Conservation (phyloP, 768 basidiomycete genomes). For the Wakefieldia striispora region DNA sequence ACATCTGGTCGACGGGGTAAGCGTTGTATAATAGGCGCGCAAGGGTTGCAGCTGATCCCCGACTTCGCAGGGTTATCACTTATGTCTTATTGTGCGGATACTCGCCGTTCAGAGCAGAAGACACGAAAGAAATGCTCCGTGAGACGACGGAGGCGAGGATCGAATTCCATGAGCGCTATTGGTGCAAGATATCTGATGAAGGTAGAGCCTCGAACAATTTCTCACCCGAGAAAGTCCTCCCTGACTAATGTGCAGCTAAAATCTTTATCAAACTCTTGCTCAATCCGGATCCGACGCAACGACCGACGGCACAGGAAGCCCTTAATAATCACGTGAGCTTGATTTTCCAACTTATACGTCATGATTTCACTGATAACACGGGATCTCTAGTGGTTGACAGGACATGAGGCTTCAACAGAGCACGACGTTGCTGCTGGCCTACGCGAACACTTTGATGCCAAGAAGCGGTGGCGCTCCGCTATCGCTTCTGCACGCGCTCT, state of each 20-base stretch:
- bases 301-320: slow-evolving; percentile 76
- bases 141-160: slow-evolving; percentile 86
- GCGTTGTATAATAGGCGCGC: slow-evolving; percentile 19
- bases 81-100: slow-evolving; percentile 96
- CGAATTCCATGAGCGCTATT: slow-evolving; percentile 92
- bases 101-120: slow-evolving; percentile 88
- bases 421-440: slow-evolving; percentile 73
- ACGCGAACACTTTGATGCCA: slow-evolving; percentile 79
- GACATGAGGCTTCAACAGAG: slow-evolving; percentile 60
- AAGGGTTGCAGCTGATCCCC: neutral
- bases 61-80: slow-evolving; percentile 71
- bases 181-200: slow-evolving; percentile 82
- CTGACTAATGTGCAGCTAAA: slow-evolving; percentile 56
- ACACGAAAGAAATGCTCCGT: slow-evolving; percentile 66
- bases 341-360: neutral
- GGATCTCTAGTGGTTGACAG: slow-evolving; percentile 65
- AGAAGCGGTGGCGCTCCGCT: slow-evolving; percentile 69
- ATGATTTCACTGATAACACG: neutral
- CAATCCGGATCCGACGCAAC: slow-evolving; percentile 62
- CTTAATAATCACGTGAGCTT: slow-evolving; percentile 57
- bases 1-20: slow-evolving; percentile 91
- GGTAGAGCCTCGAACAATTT: slow-evolving; percentile 41
- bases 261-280: slow-evolving; percentile 74
- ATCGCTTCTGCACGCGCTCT: slow-evolving; percentile 52
- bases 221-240: neutral